Base-by-base conservation (phyloP, 768 basidiomycete species). In the Termitomyces sp. region DNA sequence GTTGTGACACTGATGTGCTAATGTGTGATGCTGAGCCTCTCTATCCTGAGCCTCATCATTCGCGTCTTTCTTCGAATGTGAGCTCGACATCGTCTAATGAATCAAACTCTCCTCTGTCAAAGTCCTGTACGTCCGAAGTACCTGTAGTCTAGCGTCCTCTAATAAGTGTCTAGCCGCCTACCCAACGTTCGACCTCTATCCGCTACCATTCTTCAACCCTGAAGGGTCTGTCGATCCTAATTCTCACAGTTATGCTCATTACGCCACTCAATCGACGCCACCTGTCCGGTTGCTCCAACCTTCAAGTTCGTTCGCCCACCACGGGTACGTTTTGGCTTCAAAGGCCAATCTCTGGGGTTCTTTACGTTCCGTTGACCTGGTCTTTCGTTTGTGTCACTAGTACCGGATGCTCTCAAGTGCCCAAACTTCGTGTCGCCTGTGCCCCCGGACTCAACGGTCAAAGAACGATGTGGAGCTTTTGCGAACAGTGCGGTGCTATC, bases 401-500 rank as follows among this genome's bases (percentile, higher is more conserved):
- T 56, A 58, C 62, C 40, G 78, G 79, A 53, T 93, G 91, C 66
- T 84, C 84, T 28, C 89, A 91, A 72, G 91, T 93, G 60, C 91
- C 91, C 16, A 91, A 91, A 71, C 81, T 93, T 64, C 86, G 88
- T 63, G 79, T 93, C 59, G 88, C 91, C 36, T 91, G 90, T 66
- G 83, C 88, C 36, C 72, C 88, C 20, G 83, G 87, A 56, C 72
- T 79, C 61, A 83, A 84, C 63, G 90, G 90, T 61, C 83, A 82
- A 69, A 79, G 87, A 62, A 86, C 89, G 18, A 91, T 93, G 89
- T 93, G 91, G 91, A 87, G 85, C 67, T 87, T 89, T 70, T 93
- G 91, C 72, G 90, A 91, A 79, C 81, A 91, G 76, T 93, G 91
- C 71, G 91, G 91, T 72, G 87, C 91, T 59, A 91, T 93, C 71